Conservation (phyloP, 2,329 filamentous ascomycete species). For the Colletotrichum nymphaeae region DNA sequence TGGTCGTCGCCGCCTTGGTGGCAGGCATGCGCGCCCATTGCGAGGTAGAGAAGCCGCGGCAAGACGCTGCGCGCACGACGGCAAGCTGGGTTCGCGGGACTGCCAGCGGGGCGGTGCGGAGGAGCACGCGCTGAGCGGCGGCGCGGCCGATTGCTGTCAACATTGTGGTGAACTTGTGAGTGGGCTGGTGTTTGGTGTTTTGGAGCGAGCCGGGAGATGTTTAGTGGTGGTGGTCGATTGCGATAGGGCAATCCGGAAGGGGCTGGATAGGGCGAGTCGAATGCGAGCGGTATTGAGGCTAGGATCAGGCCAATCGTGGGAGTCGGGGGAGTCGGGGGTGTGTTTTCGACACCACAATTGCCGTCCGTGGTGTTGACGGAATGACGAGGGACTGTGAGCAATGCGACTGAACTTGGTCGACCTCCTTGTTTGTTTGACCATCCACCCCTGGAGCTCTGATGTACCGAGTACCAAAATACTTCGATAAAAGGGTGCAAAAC, state of each 20-base stretch:
- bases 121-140: slow-evolving; percentile 49
- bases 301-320: slow-evolving; percentile 2
- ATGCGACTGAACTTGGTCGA: slow-evolving; percentile 24
- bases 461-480: not conserved
- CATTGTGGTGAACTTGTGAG: slow-evolving; percentile 49
- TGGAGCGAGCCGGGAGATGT: slow-evolving; percentile 10
- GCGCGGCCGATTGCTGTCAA: slow-evolving; percentile 54
- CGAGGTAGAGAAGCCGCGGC: slow-evolving; percentile 47
- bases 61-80: slow-evolving; percentile 33
- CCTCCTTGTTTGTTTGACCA: slow-evolving; percentile 30
- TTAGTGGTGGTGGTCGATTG: not conserved
- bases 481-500: accelerated
- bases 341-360: slow-evolving; percentile 2
- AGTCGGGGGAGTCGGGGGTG: not conserved
- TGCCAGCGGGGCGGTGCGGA: slow-evolving; percentile 37
- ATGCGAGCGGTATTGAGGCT: slow-evolving; percentile 3
- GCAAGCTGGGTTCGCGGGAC: slow-evolving; percentile 35
- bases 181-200: not conserved
- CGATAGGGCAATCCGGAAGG: not conserved
- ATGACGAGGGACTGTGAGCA: slow-evolving; percentile 19
- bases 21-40: slow-evolving; percentile 41
- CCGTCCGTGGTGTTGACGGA: slow-evolving; percentile 31
- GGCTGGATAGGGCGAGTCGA: not conserved
- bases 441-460: slow-evolving; percentile 14
- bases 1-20: slow-evolving; percentile 40